phyloP scores from a whole-genome alignment of 495 filamentous ascomycete genomes.

The Pyronema omphalodes region DNA sequence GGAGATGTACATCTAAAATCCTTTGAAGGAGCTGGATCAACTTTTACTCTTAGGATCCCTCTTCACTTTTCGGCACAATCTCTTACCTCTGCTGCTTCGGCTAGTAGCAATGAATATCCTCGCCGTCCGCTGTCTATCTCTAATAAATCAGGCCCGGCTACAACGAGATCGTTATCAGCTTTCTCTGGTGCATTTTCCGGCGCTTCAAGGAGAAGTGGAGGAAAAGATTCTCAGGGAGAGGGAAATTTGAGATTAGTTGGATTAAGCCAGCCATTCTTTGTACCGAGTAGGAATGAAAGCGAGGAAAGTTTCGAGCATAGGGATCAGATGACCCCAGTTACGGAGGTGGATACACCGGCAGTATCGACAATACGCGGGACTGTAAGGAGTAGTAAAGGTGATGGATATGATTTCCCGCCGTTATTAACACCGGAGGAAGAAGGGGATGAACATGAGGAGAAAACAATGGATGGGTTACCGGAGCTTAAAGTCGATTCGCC shows the following conservation, averaged over 20 bases:
- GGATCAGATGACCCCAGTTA: conserved; percentile 1
- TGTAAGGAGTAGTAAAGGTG: no score
- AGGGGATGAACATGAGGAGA: no score
- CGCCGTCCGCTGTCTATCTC: background rate
- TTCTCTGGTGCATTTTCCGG: background rate
- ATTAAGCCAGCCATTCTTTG: conserved; percentile 6
- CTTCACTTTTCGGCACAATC: conserved; percentile 32
- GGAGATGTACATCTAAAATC: conserved; percentile 57
- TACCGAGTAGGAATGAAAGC: background rate
- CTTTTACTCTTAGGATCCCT: conserved; percentile 70
- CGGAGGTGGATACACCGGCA: background rate
- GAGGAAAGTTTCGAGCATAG: background rate
- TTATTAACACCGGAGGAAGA: no score
- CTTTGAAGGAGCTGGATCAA: conserved; percentile 52
- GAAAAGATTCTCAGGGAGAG: background rate
- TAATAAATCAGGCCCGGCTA: background rate
- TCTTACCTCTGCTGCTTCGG: background rate
- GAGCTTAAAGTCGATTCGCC: background rate
- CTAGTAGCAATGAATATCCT: background rate
- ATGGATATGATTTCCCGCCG: no score
- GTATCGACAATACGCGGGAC: background rate
- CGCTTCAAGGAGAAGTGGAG: no score
- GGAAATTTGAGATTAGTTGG: conserved; percentile 29
- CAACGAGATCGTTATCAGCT: background rate
- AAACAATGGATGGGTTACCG: no score